A percentile compares a stretch with the other conserved stretches of the same genome.
Conservation (phyloP, 140 eudicot genomes). For the Erigeron philadelphicus region DNA sequence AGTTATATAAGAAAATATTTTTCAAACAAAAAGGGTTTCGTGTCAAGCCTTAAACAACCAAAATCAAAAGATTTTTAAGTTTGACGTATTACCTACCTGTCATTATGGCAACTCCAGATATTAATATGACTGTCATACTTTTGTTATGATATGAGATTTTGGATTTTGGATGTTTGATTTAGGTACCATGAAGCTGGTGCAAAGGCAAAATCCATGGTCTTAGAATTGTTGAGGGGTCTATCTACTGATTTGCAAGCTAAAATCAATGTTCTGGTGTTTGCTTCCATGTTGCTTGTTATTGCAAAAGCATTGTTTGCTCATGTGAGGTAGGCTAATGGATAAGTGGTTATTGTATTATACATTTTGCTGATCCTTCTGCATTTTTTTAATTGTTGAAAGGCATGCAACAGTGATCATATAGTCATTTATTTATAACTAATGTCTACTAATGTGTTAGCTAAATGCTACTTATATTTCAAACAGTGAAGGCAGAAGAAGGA, state of each 20-base stretch:
- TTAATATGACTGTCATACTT: not conserved
- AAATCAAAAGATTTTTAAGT: not conserved
- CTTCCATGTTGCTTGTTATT: constrained; percentile 87
- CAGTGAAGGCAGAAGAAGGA: constrained; percentile 96
- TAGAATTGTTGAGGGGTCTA: constrained; percentile 68
- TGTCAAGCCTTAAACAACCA: no score
- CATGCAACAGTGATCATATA: not conserved
- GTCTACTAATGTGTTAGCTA: not conserved
- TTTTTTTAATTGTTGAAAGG: not conserved
- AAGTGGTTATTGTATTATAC: not conserved
- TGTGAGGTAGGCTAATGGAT: constrained; percentile 52
- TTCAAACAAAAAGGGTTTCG: not conserved
- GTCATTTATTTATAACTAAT: no score
- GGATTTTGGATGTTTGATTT: constrained; percentile 21
- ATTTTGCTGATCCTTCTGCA: constrained; percentile 10
- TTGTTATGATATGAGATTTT: not conserved
- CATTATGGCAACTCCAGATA: not conserved
- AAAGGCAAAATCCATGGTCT: constrained; percentile 67
- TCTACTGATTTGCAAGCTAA: constrained; percentile 71
- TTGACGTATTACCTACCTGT: not conserved
- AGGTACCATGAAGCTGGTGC: constrained; percentile 88
- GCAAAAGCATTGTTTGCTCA: constrained; percentile 89
- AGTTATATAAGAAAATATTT: not conserved
- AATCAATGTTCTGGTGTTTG: constrained; percentile 72
- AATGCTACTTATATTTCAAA: not conserved